A percentile compares a stretch with the other conserved stretches of the same genome.
phyloP scores from a whole-genome alignment of 1,284 basidiomycete species.

The Microbotryum violaceum region DNA sequence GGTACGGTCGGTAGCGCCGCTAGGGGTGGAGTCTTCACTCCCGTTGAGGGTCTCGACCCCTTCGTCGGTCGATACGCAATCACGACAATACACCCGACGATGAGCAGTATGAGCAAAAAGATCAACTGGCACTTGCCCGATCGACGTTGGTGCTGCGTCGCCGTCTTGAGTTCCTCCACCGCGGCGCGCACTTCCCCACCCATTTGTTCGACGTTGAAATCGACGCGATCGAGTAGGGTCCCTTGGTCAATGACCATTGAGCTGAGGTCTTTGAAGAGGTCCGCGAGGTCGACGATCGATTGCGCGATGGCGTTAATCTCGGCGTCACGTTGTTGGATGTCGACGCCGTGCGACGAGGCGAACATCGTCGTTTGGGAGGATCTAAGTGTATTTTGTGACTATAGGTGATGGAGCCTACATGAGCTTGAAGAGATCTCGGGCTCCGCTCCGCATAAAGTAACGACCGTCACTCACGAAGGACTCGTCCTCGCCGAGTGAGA shows the following conservation, averaged over 20 bases:
- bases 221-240: constrained; percentile 88
- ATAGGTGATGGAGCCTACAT: constrained; percentile 3
- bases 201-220: constrained; percentile 95
- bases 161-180: constrained; percentile 72
- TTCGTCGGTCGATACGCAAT: constrained; percentile 53
- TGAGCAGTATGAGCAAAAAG: constrained; percentile 79
- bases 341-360: constrained; percentile 4
- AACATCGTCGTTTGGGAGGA: constrained; percentile 8
- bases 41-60: too few relatives aligned
- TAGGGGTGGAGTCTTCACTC: too few relatives aligned
- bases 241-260: constrained; percentile 95
- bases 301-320: constrained; percentile 88
- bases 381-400: constrained; percentile 7
- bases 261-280: constrained; percentile 91
- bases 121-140: constrained; percentile 88
- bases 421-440: constrained; percentile 11
- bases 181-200: constrained; percentile 72
- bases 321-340: constrained; percentile 44
- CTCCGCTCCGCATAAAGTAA: background rate
- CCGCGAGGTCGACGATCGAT: constrained; percentile 82
- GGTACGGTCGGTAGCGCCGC: too few relatives aligned
- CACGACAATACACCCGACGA: constrained; percentile 70
- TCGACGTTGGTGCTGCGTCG: constrained; percentile 81
- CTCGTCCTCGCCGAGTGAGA: constrained; percentile 40
- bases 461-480: constrained; percentile 40